Evolutionary conservation across 23 red algal species (phyloP), one percentile per base, ranked within the genome.

Genomic region (Gracilaria vermiculophylla): DNA sequence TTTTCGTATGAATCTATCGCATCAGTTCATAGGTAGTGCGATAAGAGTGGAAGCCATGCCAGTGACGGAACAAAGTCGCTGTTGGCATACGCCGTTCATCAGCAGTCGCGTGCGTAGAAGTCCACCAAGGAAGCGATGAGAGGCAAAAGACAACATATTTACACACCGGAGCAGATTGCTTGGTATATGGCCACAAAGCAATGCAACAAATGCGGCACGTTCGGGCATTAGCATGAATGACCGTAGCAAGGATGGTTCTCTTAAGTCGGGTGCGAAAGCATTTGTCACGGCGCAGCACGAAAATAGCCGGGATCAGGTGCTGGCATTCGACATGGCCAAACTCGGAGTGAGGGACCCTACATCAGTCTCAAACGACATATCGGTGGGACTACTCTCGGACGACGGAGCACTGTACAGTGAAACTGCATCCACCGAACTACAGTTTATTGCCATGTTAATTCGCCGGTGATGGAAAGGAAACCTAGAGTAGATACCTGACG

Each of bases 351-450:
- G 4, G 27, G 55, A 7, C 21, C n/a, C n/a, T n/a, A n/a, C n/a
- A n/a, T n/a, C n/a, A n/a, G n/a, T n/a, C n/a, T n/a, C n/a, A 20
- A 20, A 6, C 64, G 5, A 23, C 12, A 14, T 20, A 14, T 42
- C 34, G 20, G 51, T 13, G 45, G 66, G 48, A 2, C 83, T 69
- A 2, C 48, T 87, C 11, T 11, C 71, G 24, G 83, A 87, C 50
- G 45, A 87, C 56, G 83, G 4, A 6, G 67, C 83, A 39, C 83
- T 49, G 0, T 87, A 75, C 34, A 87, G 83, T 62, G 24, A 69
- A 29, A 74, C 77, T 7, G 65, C 53, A 27, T 25, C 45, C 19
- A 34, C 3, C 5, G 62, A 87, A 65, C 77, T 77, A 49, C 36
- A 56, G 19, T 20, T 53, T 19, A 44, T 87, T 2, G 19, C 76